Percentiles rank a stretch among this genome's conserved stretches.
phyloP scores from a whole-genome alignment of 1,284 basidiomycete species.

The Salmacisia buchloeana region DNA sequence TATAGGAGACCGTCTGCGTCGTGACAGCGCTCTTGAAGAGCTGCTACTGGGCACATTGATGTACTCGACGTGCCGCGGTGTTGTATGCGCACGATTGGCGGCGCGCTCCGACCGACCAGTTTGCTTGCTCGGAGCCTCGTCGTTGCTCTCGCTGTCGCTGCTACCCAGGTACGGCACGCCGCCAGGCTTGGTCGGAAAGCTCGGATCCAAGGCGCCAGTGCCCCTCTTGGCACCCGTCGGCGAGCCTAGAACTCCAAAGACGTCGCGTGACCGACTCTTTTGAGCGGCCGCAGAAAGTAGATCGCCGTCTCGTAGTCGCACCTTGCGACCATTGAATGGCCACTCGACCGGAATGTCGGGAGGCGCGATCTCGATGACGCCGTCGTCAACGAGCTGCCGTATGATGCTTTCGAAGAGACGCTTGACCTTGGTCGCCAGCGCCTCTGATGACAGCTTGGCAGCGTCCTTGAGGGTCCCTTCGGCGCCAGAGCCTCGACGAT shows the following conservation, averaged over 20 bases:
- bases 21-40: too few relatives aligned
- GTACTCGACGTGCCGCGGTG: too few relatives aligned
- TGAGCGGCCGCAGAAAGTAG: background rate
- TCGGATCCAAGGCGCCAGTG: too few relatives aligned
- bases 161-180: too few relatives aligned
- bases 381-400: background rate
- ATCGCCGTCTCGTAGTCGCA: background rate
- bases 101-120: too few relatives aligned
- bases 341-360: background rate
- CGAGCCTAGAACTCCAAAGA: background rate
- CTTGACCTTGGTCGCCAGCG: slow-evolving; percentile 3
- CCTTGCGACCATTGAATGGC: slow-evolving; percentile 6
- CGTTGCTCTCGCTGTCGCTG: too few relatives aligned
- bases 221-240: background rate
- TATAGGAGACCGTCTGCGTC: background rate
- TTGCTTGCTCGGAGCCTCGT: background rate
- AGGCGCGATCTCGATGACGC: slow-evolving; percentile 1
- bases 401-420: slow-evolving; percentile 1
- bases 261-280: background rate
- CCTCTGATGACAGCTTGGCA: background rate
- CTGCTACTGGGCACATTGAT: too few relatives aligned
- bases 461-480: background rate
- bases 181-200: too few relatives aligned
- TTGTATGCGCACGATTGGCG: too few relatives aligned
- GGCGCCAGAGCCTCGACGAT: background rate